Percentiles rank a stretch among this genome's conserved stretches.
Evolutionary conservation across 108 stramenopile genomes (phyloP).

Genomic region (Skeletonema marinoi): DNA sequence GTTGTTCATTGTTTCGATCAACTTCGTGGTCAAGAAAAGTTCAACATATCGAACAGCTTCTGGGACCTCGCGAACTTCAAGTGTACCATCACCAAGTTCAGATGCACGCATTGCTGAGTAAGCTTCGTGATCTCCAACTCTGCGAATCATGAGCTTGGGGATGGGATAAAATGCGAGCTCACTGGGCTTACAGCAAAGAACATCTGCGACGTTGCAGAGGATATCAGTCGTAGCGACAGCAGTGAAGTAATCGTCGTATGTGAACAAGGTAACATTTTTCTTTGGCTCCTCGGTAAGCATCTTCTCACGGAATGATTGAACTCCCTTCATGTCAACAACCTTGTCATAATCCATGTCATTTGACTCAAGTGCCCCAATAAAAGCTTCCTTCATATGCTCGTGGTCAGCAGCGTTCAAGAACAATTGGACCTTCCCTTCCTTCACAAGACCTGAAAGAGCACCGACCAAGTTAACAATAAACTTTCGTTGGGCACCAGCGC

Average conservation of each 20-base stretch:
- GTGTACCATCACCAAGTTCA: constrained; percentile 87
- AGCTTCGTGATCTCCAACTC: constrained; percentile 92
- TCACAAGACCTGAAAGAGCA: constrained; percentile 56
- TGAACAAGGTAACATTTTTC: constrained; percentile 74
- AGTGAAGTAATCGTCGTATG: constrained; percentile 91
- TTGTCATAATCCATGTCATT: constrained; percentile 67
- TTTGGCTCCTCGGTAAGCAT: constrained; percentile 65
- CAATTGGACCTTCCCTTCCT: constrained; percentile 75
- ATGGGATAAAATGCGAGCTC: constrained; percentile 92
- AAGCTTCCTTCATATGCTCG: constrained; percentile 82
- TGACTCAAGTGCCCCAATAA: constrained; percentile 68
- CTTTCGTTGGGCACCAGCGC: constrained; percentile 89
- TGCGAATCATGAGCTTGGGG: constrained; percentile 91
- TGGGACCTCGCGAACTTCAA: constrained; percentile 80
- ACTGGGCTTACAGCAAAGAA: constrained; percentile 88
- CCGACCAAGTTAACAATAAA: constrained; percentile 81
- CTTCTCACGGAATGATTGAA: constrained; percentile 60
- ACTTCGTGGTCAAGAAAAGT: constrained; percentile 67
- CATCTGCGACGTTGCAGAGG: constrained; percentile 85
- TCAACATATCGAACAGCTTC: constrained; percentile 74
- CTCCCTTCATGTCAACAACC: constrained; percentile 64
- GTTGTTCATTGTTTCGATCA: constrained; percentile 78
- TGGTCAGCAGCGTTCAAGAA: constrained; percentile 94
- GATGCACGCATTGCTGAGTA: constrained; percentile 86
- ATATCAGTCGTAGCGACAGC: constrained; percentile 93